Percentiles rank a stretch among this genome's conserved stretches.
Evolutionary conservation across 148 eudicot genomes (phyloP).

Genomic region (Spergularia bocconei): DNA sequence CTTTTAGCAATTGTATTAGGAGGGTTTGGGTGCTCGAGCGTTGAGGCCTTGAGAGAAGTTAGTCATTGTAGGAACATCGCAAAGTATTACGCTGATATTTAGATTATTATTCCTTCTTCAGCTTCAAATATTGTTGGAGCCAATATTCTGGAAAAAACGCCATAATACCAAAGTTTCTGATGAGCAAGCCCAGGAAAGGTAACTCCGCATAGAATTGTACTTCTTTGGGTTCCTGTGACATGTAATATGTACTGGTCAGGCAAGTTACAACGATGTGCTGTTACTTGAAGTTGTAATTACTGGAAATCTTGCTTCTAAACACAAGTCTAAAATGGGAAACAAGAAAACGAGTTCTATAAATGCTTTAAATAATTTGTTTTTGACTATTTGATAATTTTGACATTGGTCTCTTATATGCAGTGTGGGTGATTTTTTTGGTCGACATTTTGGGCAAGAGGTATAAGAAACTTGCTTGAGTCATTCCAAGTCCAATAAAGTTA

Average conservation of each 20-base stretch:
- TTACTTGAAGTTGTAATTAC: background rate
- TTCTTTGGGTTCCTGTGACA: too few species aligned
- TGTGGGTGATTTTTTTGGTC: constrained; percentile 81
- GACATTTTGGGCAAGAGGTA: constrained; percentile 98
- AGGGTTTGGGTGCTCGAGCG: background rate
- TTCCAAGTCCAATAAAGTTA: background rate
- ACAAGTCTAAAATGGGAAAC: background rate
- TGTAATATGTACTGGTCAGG: background rate
- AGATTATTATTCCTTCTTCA: constrained; percentile 31
- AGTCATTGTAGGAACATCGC: background rate
- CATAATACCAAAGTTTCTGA: constrained; percentile 39
- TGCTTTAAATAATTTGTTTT: background rate
- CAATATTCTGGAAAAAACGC: constrained; percentile 66
- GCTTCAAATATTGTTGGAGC: constrained; percentile 76
- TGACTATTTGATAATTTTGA: background rate
- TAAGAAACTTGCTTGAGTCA: background rate
- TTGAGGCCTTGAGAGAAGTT: background rate
- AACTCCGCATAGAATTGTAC: constrained; percentile 12
- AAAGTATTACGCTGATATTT: constrained; percentile 1
- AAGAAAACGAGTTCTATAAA: background rate
- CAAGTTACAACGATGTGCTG: background rate
- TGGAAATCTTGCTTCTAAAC: background rate
- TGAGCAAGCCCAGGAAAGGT: constrained; percentile 62
- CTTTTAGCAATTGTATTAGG: background rate
- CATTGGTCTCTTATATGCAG: constrained; percentile 43